Evolutionary conservation across 805 yeast species (phyloP).

Genomic region (Saccharomycopsis sp.): DNA sequence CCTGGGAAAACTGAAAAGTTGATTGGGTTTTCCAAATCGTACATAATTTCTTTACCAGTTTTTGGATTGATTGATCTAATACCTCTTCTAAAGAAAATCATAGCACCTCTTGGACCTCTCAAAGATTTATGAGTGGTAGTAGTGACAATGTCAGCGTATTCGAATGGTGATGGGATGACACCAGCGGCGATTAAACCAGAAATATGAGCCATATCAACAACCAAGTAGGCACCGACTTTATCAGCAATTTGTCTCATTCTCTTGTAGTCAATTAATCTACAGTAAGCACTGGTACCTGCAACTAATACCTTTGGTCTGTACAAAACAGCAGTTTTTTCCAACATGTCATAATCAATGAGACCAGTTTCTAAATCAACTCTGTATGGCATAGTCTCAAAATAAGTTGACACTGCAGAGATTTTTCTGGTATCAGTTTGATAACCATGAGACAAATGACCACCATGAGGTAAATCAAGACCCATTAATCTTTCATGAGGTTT

Average conservation of each 20-base stretch:
- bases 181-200: slow-evolving; percentile 95
- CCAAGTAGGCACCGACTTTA: slow-evolving; percentile 84
- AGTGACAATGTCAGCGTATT: slow-evolving; percentile 90
- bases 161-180: slow-evolving; percentile 88
- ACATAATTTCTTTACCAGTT: slow-evolving; percentile 76
- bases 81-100: slow-evolving; percentile 96
- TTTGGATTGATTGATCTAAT: slow-evolving; percentile 69
- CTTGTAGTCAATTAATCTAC: slow-evolving; percentile 82
- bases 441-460: slow-evolving; percentile 97
- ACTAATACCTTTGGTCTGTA: slow-evolving; percentile 93
- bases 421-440: slow-evolving; percentile 87
- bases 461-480: slow-evolving; percentile 98
- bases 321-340: slow-evolving; percentile 72
- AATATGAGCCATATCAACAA: slow-evolving; percentile 97
- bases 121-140: slow-evolving; percentile 96
- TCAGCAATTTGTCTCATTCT: slow-evolving; percentile 89
- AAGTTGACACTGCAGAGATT: slow-evolving; percentile 86
- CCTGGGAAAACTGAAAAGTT: slow-evolving; percentile 98
- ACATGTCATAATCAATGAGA: slow-evolving; percentile 81
- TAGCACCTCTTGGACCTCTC: slow-evolving; percentile 98
- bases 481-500: slow-evolving; percentile 87
- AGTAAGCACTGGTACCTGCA: slow-evolving; percentile 97
- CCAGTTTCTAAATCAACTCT: slow-evolving; percentile 83
- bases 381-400: slow-evolving; percentile 97
- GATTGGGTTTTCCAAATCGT: slow-evolving; percentile 85